A percentile compares a stretch with the other conserved stretches of the same genome.
These are phyloP conservation scores for Cajanus cajan DNA, from an alignment of 306 rosid genomes.

Conservation along the genomic window DNA sequence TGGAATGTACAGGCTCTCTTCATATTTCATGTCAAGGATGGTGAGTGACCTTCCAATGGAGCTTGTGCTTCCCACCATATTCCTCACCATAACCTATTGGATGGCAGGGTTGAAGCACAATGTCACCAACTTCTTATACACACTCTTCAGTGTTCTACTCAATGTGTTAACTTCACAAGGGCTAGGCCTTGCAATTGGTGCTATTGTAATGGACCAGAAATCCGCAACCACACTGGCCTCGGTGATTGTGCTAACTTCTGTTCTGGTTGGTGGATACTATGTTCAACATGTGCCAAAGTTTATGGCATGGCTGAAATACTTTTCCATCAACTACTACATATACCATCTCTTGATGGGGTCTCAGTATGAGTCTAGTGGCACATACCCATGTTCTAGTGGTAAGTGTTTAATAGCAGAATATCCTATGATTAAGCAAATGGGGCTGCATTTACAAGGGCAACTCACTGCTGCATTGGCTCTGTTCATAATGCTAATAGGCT, in stretches of 20 bases:
- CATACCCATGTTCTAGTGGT: slow-evolving; percentile 42
- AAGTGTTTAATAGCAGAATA: slow-evolving; percentile 41
- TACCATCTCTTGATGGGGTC: slow-evolving; percentile 52
- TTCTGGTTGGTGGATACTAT: slow-evolving; percentile 48
- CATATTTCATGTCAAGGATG: slow-evolving; percentile 51
- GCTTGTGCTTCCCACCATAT: slow-evolving; percentile 49
- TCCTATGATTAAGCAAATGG: slow-evolving; percentile 40
- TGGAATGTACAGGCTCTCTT: slow-evolving; percentile 67
- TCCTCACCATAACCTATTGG: slow-evolving; percentile 45
- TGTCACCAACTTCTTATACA: slow-evolving; percentile 18
- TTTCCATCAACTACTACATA: slow-evolving; percentile 40
- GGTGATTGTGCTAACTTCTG: slow-evolving; percentile 44
- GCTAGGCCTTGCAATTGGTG: slow-evolving; percentile 63
- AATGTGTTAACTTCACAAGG: slow-evolving; percentile 56
- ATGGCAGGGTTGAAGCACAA: slow-evolving; percentile 49
- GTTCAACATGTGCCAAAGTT: slow-evolving; percentile 55
- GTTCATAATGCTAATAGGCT: slow-evolving; percentile 47
- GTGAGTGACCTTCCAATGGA: slow-evolving; percentile 62
- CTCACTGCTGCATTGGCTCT: slow-evolving; percentile 31
- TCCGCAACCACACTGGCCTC: slow-evolving; percentile 52
- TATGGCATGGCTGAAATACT: slow-evolving; percentile 52
- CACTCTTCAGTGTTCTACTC: slow-evolving; percentile 30
- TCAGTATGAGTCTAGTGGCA: slow-evolving; percentile 40
- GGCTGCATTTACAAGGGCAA: slow-evolving; percentile 39
- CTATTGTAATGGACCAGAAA: slow-evolving; percentile 46